Conservation (phyloP, 345 rosid genomes). For the Punica granatum region DNA sequence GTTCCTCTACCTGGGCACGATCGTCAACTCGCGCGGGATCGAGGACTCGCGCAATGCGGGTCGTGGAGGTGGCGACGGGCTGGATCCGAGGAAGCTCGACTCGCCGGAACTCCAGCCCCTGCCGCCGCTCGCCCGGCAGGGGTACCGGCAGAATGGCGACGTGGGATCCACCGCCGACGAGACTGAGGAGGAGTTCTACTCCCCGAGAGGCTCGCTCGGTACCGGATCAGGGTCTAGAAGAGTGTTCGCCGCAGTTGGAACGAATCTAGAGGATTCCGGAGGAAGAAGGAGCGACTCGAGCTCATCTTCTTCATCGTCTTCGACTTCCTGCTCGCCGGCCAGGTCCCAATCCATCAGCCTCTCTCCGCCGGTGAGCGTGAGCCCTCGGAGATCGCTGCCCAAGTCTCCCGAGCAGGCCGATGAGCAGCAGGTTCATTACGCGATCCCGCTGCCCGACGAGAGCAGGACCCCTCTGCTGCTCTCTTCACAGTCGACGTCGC, state of each 20-base stretch:
- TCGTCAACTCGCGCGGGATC: background rate
- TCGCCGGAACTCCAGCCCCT: constrained; percentile 96
- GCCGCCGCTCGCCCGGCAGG: constrained; percentile 68
- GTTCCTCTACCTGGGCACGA: constrained; percentile 21
- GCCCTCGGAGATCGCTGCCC: constrained; percentile 47
- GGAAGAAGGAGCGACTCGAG: constrained; percentile 40
- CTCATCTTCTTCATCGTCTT: constrained; percentile 50
- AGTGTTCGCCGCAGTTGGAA: constrained; percentile 28
- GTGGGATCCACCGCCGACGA: constrained; percentile 50
- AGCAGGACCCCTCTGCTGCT: constrained; percentile 32
- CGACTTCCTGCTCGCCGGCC: constrained; percentile 66
- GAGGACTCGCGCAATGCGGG: constrained; percentile 1
- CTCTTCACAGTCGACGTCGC: constrained; percentile 44
- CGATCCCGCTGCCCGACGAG: constrained; percentile 24
- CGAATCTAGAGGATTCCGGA: constrained; percentile 24
- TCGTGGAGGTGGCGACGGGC: constrained; percentile 13
- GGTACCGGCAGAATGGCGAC: constrained; percentile 32
- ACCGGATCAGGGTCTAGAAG: constrained; percentile 72
- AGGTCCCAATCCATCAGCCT: constrained; percentile 75
- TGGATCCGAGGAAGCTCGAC: constrained; percentile 53
- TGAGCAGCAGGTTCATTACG: constrained; percentile 12
- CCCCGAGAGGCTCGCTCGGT: constrained; percentile 73
- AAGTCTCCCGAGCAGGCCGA: constrained; percentile 35
- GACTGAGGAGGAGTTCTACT: constrained; percentile 81
- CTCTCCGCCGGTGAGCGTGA: constrained; percentile 70